Conservation (phyloP, 306 rosid species). For the Castanea sativa region DNA sequence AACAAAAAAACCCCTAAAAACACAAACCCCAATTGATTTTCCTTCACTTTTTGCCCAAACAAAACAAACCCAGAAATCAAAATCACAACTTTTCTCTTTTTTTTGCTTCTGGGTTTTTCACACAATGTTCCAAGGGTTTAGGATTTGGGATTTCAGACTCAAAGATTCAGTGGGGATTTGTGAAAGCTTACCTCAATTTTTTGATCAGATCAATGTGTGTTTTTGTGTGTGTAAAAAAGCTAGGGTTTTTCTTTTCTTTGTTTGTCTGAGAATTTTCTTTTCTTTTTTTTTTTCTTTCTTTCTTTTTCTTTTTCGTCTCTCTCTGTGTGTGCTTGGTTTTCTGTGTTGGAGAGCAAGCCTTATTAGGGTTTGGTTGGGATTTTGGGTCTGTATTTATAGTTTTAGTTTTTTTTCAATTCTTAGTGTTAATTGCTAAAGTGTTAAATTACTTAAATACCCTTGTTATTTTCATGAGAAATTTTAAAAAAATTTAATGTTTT, state of each 20-base stretch:
- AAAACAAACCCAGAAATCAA: neutral
- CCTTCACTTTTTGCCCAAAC: conserved; percentile 22
- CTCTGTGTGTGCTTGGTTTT: too few species aligned
- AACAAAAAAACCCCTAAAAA: neutral
- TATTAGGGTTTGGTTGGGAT: too few species aligned
- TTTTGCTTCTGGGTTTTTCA: conserved; percentile 6
- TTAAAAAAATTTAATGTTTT: too few species aligned
- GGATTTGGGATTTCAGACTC: neutral
- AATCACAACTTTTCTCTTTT: neutral
- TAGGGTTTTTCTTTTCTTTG: conserved; percentile 11
- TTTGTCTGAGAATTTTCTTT: conserved; percentile 11
- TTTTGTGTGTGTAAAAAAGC: neutral
- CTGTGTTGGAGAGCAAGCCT: too few species aligned
- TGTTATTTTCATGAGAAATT: too few species aligned
- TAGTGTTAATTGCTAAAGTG: too few species aligned
- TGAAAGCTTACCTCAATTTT: conserved; percentile 35
- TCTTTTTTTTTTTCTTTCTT: neutral
- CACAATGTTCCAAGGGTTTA: neutral
- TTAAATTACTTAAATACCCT: too few species aligned
- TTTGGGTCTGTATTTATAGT: too few species aligned
- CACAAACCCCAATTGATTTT: conserved; percentile 24
- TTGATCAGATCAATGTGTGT: conserved; percentile 34
- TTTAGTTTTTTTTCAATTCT: too few species aligned
- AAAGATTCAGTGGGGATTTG: conserved; percentile 8
- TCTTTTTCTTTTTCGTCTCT: neutral